Percentiles rank a stretch among this genome's conserved stretches.
Conservation (phyloP, 2,329 filamentous ascomycete species). For the Basipetospora chlamydospora region DNA sequence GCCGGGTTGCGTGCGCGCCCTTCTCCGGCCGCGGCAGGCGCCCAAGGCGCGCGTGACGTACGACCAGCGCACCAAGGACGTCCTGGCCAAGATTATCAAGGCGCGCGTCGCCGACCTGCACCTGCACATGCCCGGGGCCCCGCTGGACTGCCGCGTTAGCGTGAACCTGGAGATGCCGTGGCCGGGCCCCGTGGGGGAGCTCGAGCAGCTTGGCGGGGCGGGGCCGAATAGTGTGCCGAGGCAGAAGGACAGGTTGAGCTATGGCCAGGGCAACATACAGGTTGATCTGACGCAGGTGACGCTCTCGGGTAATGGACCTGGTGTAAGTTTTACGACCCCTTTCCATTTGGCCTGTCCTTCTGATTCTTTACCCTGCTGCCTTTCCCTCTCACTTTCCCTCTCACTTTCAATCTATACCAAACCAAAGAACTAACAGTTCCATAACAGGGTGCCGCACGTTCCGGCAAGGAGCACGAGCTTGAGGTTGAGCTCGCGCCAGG, state of each 20-base stretch:
- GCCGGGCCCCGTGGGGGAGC: constrained; percentile 49
- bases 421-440: background rate
- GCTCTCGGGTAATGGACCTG: constrained; percentile 21
- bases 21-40: constrained; percentile 40
- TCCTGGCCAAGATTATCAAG: constrained; percentile 81
- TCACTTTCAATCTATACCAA: background rate
- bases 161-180: constrained; percentile 90
- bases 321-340: constrained; percentile 18
- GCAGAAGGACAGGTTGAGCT: constrained; percentile 82
- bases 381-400: constrained; percentile 1
- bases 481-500: constrained; percentile 60
- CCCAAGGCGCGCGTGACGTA: constrained; percentile 60
- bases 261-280: constrained; percentile 75
- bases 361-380: background rate
- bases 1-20: constrained; percentile 47
- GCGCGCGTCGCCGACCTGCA: constrained; percentile 78
- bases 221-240: constrained; percentile 27
- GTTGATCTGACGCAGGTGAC: constrained; percentile 89
- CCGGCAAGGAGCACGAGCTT: constrained; percentile 61
- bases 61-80: constrained; percentile 54
- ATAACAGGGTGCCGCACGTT: constrained; percentile 21
- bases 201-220: constrained; percentile 25
- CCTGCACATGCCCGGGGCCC: constrained; percentile 60
- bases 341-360: constrained; percentile 5
- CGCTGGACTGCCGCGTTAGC: constrained; percentile 84